A percentile compares a stretch with the other conserved stretches of the same genome.
Conservation (phyloP, 2,329 filamentous ascomycete genomes). For the Paecilomyces variotii region DNA sequence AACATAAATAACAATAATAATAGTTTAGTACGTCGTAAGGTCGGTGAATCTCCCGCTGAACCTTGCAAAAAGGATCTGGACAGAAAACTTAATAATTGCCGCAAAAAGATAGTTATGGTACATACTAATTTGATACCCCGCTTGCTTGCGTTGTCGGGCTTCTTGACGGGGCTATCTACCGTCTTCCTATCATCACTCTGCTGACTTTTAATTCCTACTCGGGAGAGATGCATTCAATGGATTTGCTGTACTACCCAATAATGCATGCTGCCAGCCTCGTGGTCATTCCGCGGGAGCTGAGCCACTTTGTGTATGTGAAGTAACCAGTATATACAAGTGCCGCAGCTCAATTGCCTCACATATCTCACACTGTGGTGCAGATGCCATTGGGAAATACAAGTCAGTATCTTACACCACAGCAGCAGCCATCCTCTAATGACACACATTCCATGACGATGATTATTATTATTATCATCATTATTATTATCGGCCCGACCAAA, state of each 20-base stretch:
- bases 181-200: background rate
- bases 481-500: too few species aligned
- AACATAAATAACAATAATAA: background rate
- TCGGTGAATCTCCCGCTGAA: background rate
- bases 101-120: background rate
- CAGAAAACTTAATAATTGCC: background rate
- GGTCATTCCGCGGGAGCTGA: background rate
- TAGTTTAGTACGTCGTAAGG: background rate
- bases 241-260: background rate
- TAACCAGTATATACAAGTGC: background rate
- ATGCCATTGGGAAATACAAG: background rate
- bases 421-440: background rate
- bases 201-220: background rate
- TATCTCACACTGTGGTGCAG: background rate
- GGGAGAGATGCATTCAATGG: background rate
- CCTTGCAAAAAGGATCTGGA: background rate
- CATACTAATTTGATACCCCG: background rate
- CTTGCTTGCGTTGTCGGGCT: background rate
- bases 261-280: background rate
- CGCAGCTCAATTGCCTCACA: background rate
- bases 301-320: background rate
- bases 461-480: too few species aligned
- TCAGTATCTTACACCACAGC: background rate
- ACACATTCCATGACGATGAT: background rate
- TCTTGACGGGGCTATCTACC: background rate